Conservation (phyloP, 345 rosid species). For the Gossypium mustelinum region DNA sequence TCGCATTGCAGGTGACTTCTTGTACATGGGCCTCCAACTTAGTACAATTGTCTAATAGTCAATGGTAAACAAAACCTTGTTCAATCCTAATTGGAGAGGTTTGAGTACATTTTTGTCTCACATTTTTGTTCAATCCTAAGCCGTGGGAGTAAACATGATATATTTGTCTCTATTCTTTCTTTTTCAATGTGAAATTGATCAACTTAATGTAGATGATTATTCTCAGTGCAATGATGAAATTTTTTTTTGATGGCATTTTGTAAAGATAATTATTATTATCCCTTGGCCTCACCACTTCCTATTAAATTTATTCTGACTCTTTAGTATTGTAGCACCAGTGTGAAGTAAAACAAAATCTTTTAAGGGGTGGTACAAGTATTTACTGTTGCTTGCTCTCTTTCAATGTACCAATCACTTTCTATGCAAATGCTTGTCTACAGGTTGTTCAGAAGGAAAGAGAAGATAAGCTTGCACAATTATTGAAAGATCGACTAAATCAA, state of each 20-base stretch:
- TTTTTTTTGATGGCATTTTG: neutral
- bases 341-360: neutral
- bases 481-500: slow-evolving; percentile 71
- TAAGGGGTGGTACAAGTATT: neutral
- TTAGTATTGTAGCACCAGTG: neutral
- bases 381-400: neutral
- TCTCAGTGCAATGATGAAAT: neutral
- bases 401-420: neutral
- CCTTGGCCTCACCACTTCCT: neutral
- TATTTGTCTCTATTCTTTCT: neutral
- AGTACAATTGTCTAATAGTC: slow-evolving; percentile 6
- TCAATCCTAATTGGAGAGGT: neutral
- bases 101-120: neutral
- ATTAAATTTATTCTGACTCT: neutral
- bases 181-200: neutral
- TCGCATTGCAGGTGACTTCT: neutral
- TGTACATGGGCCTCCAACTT: neutral
- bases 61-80: neutral
- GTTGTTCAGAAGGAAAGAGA: slow-evolving; percentile 95
- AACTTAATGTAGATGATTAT: neutral
- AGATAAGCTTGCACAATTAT: slow-evolving; percentile 71
- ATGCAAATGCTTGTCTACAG: slow-evolving; percentile 33
- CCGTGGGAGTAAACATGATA: neutral
- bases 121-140: too few species aligned
- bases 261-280: neutral